Conservation (phyloP, 352 stramenopile genomes). For the Salisapilia sapeloensis region DNA sequence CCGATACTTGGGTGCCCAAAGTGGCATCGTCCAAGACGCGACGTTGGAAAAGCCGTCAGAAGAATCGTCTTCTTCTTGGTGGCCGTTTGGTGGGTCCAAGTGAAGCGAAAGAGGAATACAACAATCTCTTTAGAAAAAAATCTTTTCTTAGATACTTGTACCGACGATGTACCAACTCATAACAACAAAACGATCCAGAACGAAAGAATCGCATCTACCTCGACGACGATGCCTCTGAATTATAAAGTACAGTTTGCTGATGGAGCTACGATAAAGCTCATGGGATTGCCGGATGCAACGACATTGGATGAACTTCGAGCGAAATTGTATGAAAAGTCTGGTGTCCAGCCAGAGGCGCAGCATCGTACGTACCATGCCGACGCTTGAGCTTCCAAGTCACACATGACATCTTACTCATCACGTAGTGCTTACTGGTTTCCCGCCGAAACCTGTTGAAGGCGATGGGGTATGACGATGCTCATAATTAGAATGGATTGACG, state of each 20-base stretch:
- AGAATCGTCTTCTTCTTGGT: slow-evolving; percentile 17
- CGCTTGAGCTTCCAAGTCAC: too few species aligned
- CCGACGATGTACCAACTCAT: too few species aligned
- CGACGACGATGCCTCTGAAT: slow-evolving; percentile 3
- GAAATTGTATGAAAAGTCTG: slow-evolving; percentile 33
- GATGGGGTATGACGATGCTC: slow-evolving; percentile 19
- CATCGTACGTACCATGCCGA: slow-evolving; percentile 14
- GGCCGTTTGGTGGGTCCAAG: slow-evolving; percentile 12
- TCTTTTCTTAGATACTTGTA: too few species aligned
- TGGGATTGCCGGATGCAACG: slow-evolving; percentile 31
- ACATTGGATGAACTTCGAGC: slow-evolving; percentile 37
- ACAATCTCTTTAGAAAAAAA: too few species aligned
- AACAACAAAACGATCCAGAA: too few species aligned
- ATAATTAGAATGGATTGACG: too few species aligned
- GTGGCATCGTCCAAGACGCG: slow-evolving; percentile 12
- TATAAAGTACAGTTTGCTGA: slow-evolving; percentile 69
- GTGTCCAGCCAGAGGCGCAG: slow-evolving; percentile 40
- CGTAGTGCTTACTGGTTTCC: slow-evolving; percentile 61
- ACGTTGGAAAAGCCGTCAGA: slow-evolving; percentile 2
- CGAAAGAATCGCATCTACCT: too few species aligned
- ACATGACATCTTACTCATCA: background rate
- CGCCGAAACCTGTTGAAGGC: slow-evolving; percentile 43
- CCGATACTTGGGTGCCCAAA: slow-evolving; percentile 31
- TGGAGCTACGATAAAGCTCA: slow-evolving; percentile 54
- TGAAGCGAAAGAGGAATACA: too few species aligned